These are phyloP conservation scores for Starmerella roubikii DNA, from an alignment of 805 yeast species.

Conservation along the genomic window DNA sequence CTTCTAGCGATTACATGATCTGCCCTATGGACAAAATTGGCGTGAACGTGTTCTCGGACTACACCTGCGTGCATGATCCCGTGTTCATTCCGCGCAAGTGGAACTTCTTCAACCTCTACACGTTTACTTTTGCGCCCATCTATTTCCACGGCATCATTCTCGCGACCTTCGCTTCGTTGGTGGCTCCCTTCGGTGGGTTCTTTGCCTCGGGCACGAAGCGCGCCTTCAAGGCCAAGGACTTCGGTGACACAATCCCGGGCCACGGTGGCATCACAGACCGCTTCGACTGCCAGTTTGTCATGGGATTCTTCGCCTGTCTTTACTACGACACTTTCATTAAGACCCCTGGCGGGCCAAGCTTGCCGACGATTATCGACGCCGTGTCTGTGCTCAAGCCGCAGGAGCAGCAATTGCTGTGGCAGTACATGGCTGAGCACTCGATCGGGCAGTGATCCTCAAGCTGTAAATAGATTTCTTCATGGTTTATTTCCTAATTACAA, in stretches of 20 bases:
- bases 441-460: not conserved
- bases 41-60: conserved; percentile 45
- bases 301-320: conserved; percentile 90
- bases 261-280: conserved; percentile 98
- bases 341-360: conserved; percentile 35
- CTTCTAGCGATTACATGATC: conserved; percentile 59
- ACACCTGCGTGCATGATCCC: conserved; percentile 73
- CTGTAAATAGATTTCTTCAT: not conserved
- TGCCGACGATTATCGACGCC: conserved; percentile 62
- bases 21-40: conserved; percentile 63
- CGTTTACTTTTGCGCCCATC: conserved; percentile 63
- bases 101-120: conserved; percentile 32
- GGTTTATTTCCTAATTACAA: too few relatives aligned
- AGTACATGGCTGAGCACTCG: not conserved
- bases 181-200: conserved; percentile 98
- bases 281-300: conserved; percentile 92
- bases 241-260: conserved; percentile 97
- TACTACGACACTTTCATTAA: conserved; percentile 88
- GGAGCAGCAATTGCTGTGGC: conserved; percentile 9
- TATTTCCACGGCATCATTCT: conserved; percentile 76
- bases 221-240: conserved; percentile 91
- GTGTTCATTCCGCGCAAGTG: conserved; percentile 74
- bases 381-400: conserved; percentile 27
- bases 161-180: conserved; percentile 88
- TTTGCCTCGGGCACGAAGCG: conserved; percentile 96